Conservation (phyloP, 176 grass and related monocot genomes). For the Triticum aestivum region DNA sequence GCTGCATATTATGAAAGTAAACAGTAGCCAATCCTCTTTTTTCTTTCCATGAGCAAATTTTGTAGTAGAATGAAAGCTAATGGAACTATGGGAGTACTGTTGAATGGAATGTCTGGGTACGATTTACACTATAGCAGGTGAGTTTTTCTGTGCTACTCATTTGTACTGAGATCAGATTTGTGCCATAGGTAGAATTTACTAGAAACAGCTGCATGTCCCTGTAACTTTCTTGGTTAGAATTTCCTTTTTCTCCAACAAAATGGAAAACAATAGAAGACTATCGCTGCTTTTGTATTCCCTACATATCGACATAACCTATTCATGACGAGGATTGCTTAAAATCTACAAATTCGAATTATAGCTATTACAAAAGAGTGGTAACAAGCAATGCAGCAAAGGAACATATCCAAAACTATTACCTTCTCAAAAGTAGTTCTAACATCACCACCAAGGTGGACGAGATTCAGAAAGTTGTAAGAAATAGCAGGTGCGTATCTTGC, state of each 20-base stretch:
- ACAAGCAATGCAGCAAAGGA: not conserved
- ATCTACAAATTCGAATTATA: not conserved
- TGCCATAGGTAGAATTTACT: not conserved
- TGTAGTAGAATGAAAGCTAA: not conserved
- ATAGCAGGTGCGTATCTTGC: constrained; percentile 97
- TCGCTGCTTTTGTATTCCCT: not conserved
- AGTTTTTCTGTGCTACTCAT: not conserved
- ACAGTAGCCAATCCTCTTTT: not conserved
- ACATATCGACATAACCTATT: not conserved
- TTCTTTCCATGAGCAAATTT: not conserved
- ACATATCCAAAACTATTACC: constrained; percentile 34
- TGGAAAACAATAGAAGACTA: not conserved
- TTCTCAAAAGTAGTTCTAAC: constrained; percentile 97
- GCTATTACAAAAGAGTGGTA: not conserved
- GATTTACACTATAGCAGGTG: not conserved
- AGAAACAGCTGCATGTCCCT: not conserved
- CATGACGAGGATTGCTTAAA: not conserved
- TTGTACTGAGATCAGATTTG: not conserved
- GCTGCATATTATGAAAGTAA: not conserved
- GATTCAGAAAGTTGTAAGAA: constrained; percentile 98
- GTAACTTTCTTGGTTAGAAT: not conserved
- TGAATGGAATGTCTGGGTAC: not conserved
- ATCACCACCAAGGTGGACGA: constrained; percentile 86
- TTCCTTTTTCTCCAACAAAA: not conserved
- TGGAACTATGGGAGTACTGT: not conserved